Base-by-base conservation (phyloP, 352 stramenopile species). In the Globisporangium recalcitrans region DNA sequence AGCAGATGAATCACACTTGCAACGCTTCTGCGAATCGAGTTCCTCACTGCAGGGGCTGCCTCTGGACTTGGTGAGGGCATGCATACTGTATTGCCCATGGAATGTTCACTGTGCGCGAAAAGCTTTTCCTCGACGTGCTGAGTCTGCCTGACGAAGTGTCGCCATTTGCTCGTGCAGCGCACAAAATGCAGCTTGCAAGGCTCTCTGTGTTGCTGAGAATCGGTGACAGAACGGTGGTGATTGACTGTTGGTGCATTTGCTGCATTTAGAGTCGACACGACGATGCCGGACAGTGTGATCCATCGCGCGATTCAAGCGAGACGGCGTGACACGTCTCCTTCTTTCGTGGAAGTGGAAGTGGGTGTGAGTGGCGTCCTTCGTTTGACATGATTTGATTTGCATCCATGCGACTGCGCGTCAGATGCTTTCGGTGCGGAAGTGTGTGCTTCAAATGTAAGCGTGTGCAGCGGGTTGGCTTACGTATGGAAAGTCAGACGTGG, bases 91-190 rank as follows among this genome's bases (percentile, higher is more conserved):
- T 24, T 60, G 52, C 11, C 16, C 90, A 90, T 40, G 81, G 83
- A 7, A 71, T 88, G 19, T 69, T 90, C 49, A 89, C 74, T 51
- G 85, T 93, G 58, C 84, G 84, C 53, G 72, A 72, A 11, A 71
- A 84, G 16, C 66, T 91, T 38, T 89, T 93, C 47, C 70, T 75
- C 36, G 81, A 93, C 57, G 69, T 93, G 4, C 68, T 93, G 44
- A 76, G 77, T 60, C 64, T 93, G 16, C 81, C 84, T 16, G 65
- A 71, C 9, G 81, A 91, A 4, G 73, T 83, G 49, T 93, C 84
- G 13, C 80, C 76, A 4, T 91, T 93, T 64, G 81, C 84, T 0
- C 55, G 48, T 40, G 69, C 68, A n/a, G 74, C 78, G 2, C 75
- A 78, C 27, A 60, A 64, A 60, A 80, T 88, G 81, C 87, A 67